These are phyloP conservation scores for Pleurotus djamor DNA, from an alignment of 768 basidiomycete species.

Conservation along the genomic window DNA sequence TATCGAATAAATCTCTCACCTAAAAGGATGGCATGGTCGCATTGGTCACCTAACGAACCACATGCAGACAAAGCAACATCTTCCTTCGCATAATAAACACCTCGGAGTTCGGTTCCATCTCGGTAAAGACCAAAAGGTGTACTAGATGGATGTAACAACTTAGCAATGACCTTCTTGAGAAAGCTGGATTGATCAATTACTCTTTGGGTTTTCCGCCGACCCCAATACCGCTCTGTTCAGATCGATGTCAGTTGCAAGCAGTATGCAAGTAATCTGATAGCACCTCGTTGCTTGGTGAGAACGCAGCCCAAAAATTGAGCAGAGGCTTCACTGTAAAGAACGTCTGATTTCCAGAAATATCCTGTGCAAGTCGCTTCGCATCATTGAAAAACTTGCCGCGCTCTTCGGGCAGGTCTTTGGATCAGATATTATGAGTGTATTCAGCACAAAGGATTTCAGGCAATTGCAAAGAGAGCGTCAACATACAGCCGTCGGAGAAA, in stretches of 20 bases:
- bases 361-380: slow-evolving; percentile 61
- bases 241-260: background rate
- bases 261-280: background rate
- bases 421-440: background rate
- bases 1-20: slow-evolving; percentile 33
- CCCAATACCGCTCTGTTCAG: slow-evolving; percentile 66
- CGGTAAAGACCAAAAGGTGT: slow-evolving; percentile 77
- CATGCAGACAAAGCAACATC: slow-evolving; percentile 71
- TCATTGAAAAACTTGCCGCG: slow-evolving; percentile 64
- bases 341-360: slow-evolving; percentile 72
- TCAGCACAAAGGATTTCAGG: background rate
- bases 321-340: slow-evolving; percentile 75
- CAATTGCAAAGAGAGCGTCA: background rate
- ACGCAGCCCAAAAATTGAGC: slow-evolving; percentile 82
- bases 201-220: slow-evolving; percentile 66
- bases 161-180: too few species aligned
- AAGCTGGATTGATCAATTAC: slow-evolving; percentile 25
- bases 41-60: slow-evolving; percentile 55
- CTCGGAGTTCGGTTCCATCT: slow-evolving; percentile 75
- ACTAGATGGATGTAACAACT: slow-evolving; percentile 27
- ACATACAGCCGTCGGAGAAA: slow-evolving; percentile 77
- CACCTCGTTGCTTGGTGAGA: slow-evolving; percentile 73
- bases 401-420: slow-evolving; percentile 53
- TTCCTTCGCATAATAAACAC: slow-evolving; percentile 66
- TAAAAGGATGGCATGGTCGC: slow-evolving; percentile 74